These are phyloP conservation scores for Microcyclospora pomicola DNA, from an alignment of 2,329 filamentous ascomycete genomes.

Conservation along the genomic window DNA sequence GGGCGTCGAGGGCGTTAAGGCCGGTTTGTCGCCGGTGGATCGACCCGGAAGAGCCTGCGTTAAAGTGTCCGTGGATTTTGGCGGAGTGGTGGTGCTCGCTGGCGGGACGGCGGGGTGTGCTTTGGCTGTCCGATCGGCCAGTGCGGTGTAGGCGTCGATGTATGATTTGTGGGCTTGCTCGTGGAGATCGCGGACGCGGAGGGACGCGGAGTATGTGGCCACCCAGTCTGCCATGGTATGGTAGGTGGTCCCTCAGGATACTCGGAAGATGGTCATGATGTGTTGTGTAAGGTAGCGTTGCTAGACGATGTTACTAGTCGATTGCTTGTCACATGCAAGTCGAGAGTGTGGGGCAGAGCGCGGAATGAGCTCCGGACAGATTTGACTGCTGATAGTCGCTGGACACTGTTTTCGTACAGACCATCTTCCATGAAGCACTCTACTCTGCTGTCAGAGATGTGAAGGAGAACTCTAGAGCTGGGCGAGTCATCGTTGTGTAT, in stretches of 20 bases:
- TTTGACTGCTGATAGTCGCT: too few species aligned
- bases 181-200: conserved; percentile 57
- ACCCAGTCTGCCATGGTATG: conserved; percentile 55
- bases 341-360: background rate
- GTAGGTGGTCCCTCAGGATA: too few species aligned
- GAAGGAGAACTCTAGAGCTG: too few species aligned
- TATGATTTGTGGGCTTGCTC: conserved; percentile 53
- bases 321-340: conserved; percentile 1
- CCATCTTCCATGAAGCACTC: too few species aligned
- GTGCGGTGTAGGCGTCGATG: conserved; percentile 53
- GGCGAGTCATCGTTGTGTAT: too few species aligned
- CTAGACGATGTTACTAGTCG: too few species aligned
- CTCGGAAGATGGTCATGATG: too few species aligned
- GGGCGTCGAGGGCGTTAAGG: conserved; percentile 2
- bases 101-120: conserved; percentile 10
- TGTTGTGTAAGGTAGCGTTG: too few species aligned
- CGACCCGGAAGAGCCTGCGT: background rate
- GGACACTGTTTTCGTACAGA: too few species aligned
- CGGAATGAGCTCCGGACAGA: too few species aligned
- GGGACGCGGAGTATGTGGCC: conserved; percentile 63
- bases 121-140: conserved; percentile 30
- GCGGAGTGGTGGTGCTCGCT: background rate
- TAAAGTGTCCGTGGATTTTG: conserved; percentile 1
- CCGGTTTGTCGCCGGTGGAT: conserved; percentile 8
- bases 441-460: too few species aligned